Evolutionary conservation across 495 filamentous ascomycete genomes (phyloP).

Genomic region (Talaromyces trachyspermus): DNA sequence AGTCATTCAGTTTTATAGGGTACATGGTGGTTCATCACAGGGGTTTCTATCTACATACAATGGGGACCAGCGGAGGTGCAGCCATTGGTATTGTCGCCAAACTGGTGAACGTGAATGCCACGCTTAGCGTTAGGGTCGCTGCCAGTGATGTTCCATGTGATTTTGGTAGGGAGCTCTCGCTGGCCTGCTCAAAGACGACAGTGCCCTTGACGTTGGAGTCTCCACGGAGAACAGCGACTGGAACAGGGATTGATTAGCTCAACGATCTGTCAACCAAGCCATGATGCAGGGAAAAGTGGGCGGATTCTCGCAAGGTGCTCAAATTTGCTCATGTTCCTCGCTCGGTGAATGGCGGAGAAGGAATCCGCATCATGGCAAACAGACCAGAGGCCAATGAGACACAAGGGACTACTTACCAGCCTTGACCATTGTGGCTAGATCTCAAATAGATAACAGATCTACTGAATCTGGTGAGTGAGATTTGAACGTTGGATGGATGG

Average conservation of each 20-base stretch:
- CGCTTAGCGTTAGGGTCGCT: conserved; percentile 91
- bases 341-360: conserved; percentile 30
- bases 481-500: conserved; percentile 4
- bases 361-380: conserved; percentile 9
- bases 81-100: conserved; percentile 99
- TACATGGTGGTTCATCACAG: no score
- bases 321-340: conserved; percentile 44
- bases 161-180: conserved; percentile 73
- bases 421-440: conserved; percentile 80
- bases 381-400: conserved; percentile 5
- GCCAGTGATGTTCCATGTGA: conserved; percentile 87
- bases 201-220: conserved; percentile 77
- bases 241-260: background rate
- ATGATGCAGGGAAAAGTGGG: conserved; percentile 6
- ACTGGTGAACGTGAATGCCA: conserved; percentile 96
- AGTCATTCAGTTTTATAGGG: no score
- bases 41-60: conserved; percentile 50
- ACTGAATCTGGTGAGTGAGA: no score
- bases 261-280: no score
- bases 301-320: conserved; percentile 39
- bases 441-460: no score
- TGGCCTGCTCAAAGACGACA: conserved; percentile 87
- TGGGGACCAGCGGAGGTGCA: conserved; percentile 96
- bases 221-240: conserved; percentile 9
- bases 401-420: conserved; percentile 60